phyloP scores from a whole-genome alignment of 2,329 filamentous ascomycete genomes.

The Aspergillus sp. region DNA sequence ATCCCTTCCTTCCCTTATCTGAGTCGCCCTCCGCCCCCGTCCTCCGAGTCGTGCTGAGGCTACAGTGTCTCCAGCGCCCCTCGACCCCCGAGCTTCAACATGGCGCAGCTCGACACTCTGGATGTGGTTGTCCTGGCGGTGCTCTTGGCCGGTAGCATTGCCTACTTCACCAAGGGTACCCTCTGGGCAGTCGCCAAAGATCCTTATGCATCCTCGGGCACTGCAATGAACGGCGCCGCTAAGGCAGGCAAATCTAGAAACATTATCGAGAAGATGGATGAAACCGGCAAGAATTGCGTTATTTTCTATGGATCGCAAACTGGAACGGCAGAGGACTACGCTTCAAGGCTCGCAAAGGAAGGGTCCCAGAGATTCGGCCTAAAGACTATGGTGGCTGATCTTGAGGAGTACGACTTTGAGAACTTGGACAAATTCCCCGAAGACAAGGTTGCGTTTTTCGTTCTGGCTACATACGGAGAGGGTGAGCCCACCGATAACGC shows the following conservation, averaged over 20 bases:
- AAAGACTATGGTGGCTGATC: conserved; percentile 96
- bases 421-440: conserved; percentile 86
- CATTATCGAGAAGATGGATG: conserved; percentile 94
- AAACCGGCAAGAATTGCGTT: conserved; percentile 94
- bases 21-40: conserved; percentile 3
- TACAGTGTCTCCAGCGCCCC: background rate
- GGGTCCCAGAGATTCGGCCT: conserved; percentile 94
- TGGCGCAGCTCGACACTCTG: conserved; percentile 96
- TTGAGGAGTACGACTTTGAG: conserved; percentile 97
- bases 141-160: conserved; percentile 83
- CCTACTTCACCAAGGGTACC: conserved; percentile 97
- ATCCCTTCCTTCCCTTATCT: conserved; percentile 12
- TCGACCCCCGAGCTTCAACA: conserved; percentile 43
- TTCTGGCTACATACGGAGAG: conserved; percentile 96
- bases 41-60: background rate
- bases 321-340: conserved; percentile 97
- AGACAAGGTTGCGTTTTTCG: conserved; percentile 93
- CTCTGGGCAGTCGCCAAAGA: conserved; percentile 83
- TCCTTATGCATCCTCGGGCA: conserved; percentile 77
- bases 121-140: conserved; percentile 88
- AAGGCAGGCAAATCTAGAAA: conserved; percentile 87
- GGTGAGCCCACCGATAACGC: conserved; percentile 98
- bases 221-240: conserved; percentile 63
- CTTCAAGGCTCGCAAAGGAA: conserved; percentile 93
- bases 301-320: conserved; percentile 99